Base-by-base conservation (phyloP, 139 green algal genomes). In the Parachlorella kessleri region DNA sequence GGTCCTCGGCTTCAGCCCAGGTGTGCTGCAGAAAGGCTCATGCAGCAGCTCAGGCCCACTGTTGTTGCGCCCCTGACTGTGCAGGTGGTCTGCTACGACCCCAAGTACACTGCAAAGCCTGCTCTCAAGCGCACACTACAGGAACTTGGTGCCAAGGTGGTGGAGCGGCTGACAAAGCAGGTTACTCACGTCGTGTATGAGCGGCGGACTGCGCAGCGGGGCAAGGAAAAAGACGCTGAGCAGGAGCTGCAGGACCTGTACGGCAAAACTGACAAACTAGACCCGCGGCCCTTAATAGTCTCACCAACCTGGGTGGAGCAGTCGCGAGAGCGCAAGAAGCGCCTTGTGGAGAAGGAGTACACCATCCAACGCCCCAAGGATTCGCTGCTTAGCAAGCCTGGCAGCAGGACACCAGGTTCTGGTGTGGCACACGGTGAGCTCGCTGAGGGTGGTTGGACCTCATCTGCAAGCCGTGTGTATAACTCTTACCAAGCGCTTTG, bases 251-350 rank as follows among this genome's bases (percentile, higher is more conserved):
- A 76, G 59, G 77, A 87, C 39, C 77, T 84, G 14, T 83, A 81
- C 73, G 32, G 28, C 30, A 81, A 77, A 41, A 42, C 80, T 21
- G 76, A 87, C 21, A 76, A 75, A 77, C 68, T 81, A 36, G 26
- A 72, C 4, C 14, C 32, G 10, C 74, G 73, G 26, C 82, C 77
- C 18, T 39, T 74, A 26, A 66, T 87, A 32, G 82, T 87, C 41
- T 80, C 75, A 4, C 77, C 82, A 14, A 66, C 81, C 39, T 87
- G 82, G 82, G 72, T 87, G 35, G 82, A 87, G 71, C 70, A 87
- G 40, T 84, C 69, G n/a, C 63, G 75, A 32, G 75, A 55, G 23
- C 28, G 68, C 26, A 55, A 64, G 1, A 66, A 72, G 3, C 42
- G 77, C 32, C 72, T 84, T 6, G 42, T 80, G 41, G 82, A 87